Evolutionary conservation across 257 asterid species (phyloP).

Genomic region (Lantana camara): DNA sequence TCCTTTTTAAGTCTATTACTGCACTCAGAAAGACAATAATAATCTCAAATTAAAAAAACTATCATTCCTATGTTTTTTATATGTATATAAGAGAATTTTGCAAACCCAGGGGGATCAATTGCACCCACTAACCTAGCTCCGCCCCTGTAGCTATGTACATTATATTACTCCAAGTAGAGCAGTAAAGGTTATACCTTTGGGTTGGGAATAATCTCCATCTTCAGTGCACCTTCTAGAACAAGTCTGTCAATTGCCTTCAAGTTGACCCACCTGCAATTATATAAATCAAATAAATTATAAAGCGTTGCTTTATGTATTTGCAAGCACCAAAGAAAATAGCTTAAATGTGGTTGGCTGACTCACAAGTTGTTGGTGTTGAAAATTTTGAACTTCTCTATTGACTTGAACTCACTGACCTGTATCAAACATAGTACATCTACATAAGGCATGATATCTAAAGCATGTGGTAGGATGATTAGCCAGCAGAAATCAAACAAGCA

Average conservation of each 20-base stretch:
- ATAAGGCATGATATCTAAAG: conserved; percentile 22
- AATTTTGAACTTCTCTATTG: conserved; percentile 97
- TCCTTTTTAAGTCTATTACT: no score
- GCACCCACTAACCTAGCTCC: no score
- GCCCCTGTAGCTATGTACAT: neutral
- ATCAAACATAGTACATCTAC: conserved; percentile 20
- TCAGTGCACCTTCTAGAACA: conserved; percentile 71
- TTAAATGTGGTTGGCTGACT: conserved; percentile 32
- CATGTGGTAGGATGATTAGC: conserved; percentile 22
- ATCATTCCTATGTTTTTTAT: no score
- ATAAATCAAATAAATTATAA: conserved; percentile 19
- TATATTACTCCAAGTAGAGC: neutral
- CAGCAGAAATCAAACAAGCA: conserved; percentile 2
- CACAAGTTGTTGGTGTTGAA: conserved; percentile 98
- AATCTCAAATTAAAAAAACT: no score
- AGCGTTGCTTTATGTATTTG: neutral
- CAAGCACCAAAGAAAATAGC: conserved; percentile 17
- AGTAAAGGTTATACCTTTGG: conserved; percentile 66
- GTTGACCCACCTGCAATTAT: conserved; percentile 85
- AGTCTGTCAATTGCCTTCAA: conserved; percentile 82
- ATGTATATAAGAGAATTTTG: no score
- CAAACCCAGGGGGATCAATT: no score
- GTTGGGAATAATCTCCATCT: conserved; percentile 98
- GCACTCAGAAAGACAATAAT: no score
- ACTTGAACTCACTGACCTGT: conserved; percentile 92